Conservation (phyloP, 805 yeast species). For the Ogataea saltuana region DNA sequence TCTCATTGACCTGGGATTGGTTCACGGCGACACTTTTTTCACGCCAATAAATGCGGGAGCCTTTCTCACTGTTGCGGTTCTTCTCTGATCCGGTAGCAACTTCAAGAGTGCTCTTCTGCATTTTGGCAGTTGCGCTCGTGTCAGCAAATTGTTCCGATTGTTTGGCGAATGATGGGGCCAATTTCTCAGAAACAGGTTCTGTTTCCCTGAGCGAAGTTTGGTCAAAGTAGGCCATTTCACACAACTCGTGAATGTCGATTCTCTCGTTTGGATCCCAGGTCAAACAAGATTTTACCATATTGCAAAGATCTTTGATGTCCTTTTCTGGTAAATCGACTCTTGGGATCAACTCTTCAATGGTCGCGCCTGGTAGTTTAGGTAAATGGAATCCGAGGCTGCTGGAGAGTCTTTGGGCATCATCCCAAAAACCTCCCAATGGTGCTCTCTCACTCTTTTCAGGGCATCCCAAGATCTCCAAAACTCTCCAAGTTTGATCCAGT, state of each 20-base stretch:
- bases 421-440: slow-evolving; percentile 77
- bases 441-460: slow-evolving; percentile 46
- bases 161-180: slow-evolving; percentile 2
- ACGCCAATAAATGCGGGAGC: slow-evolving; percentile 3
- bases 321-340: slow-evolving; percentile 41
- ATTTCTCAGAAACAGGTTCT: slow-evolving; percentile 11
- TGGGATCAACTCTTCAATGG: slow-evolving; percentile 46
- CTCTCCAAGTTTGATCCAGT: slow-evolving; percentile 73
- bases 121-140: not conserved
- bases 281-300: slow-evolving; percentile 51
- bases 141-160: slow-evolving; percentile 9
- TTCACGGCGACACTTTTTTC: not conserved
- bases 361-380: slow-evolving; percentile 55
- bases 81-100: slow-evolving; percentile 4
- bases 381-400: slow-evolving; percentile 54
- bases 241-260: slow-evolving; percentile 49
- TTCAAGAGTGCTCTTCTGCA: slow-evolving; percentile 3
- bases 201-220: slow-evolving; percentile 37
- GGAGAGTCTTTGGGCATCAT: slow-evolving; percentile 56
- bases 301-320: slow-evolving; percentile 43
- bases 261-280: slow-evolving; percentile 80
- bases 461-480: slow-evolving; percentile 69
- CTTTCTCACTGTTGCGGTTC: slow-evolving; percentile 7
- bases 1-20: slow-evolving; percentile 3
- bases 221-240: slow-evolving; percentile 55